Conservation (phyloP, 768 basidiomycete species). For the Chalciporus piperatus region DNA sequence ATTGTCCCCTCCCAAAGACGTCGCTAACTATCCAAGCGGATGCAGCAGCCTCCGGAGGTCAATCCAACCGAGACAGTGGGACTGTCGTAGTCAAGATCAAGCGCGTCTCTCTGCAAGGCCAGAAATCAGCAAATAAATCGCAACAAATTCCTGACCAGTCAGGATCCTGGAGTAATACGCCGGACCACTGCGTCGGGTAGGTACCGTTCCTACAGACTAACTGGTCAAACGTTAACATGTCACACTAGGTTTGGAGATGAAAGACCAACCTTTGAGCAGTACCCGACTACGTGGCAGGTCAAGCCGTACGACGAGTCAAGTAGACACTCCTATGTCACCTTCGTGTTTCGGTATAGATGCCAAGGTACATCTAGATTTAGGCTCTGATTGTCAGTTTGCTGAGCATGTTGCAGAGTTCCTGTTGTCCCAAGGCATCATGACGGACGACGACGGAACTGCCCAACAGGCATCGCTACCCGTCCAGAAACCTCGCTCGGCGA, state of each 20-base stretch:
- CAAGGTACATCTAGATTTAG: constrained; percentile 36
- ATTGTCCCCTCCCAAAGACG: neutral
- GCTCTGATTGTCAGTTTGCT: neutral
- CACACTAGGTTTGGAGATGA: constrained; percentile 51
- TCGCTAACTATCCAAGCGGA: neutral
- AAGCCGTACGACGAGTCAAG: constrained; percentile 42
- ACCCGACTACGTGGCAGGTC: constrained; percentile 52
- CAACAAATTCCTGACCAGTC: constrained; percentile 36
- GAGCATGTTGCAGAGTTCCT: constrained; percentile 41
- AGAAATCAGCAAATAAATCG: constrained; percentile 42
- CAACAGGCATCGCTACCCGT: constrained; percentile 8
- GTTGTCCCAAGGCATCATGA: constrained; percentile 49
- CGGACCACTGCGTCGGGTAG: constrained; percentile 49
- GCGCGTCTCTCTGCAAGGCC: constrained; percentile 27
- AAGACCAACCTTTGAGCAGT: constrained; percentile 37
- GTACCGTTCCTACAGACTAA: constrained; percentile 3
- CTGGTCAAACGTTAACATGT: constrained; percentile 3
- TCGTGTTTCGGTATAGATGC: constrained; percentile 64
- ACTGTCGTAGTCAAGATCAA: constrained; percentile 53
- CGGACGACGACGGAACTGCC: constrained; percentile 25
- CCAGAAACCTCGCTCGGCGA: constrained; percentile 17
- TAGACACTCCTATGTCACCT: constrained; percentile 54
- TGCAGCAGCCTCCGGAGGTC: constrained; percentile 11
- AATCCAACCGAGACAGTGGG: constrained; percentile 41
- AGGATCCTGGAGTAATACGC: constrained; percentile 36